Percentiles rank a stretch among this genome's conserved stretches.
Evolutionary conservation across 768 basidiomycete genomes (phyloP).

Genomic region (Nidula microcarpa): DNA sequence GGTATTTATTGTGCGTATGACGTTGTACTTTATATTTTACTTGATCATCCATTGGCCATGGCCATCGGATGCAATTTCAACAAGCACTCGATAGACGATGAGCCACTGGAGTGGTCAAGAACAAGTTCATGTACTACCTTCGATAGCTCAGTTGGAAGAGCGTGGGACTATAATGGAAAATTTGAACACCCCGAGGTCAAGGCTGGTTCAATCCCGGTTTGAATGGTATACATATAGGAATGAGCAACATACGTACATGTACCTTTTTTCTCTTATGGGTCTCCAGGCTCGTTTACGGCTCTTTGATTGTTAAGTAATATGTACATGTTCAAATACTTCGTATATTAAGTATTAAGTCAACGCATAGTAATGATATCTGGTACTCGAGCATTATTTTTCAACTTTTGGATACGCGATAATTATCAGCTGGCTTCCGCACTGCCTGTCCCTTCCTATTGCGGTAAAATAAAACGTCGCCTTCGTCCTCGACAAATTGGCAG

Average conservation of each 20-base stretch:
- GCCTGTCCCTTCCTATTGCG: background rate
- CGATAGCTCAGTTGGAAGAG: conserved; percentile 47
- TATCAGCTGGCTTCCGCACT: background rate
- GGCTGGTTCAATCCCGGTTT: conserved; percentile 30
- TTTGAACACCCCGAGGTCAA: conserved; percentile 33
- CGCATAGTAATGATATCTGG: no score
- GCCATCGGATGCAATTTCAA: background rate
- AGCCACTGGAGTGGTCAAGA: background rate
- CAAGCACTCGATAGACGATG: background rate
- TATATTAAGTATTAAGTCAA: no score
- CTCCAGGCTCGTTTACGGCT: no score
- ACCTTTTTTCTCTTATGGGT: no score
- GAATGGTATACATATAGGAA: conserved; percentile 11
- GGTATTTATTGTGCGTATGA: background rate
- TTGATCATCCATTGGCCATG: background rate
- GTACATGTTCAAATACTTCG: no score
- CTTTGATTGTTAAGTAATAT: no score
- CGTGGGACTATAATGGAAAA: conserved; percentile 40
- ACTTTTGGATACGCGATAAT: no score
- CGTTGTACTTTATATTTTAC: no score
- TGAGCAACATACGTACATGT: no score
- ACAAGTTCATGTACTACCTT: conserved; percentile 1
- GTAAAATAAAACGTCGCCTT: conserved; percentile 22
- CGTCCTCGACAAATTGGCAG: conserved; percentile 47
- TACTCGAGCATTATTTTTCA: no score